Conservation (phyloP, 345 rosid species). For the Populus davidiana region DNA sequence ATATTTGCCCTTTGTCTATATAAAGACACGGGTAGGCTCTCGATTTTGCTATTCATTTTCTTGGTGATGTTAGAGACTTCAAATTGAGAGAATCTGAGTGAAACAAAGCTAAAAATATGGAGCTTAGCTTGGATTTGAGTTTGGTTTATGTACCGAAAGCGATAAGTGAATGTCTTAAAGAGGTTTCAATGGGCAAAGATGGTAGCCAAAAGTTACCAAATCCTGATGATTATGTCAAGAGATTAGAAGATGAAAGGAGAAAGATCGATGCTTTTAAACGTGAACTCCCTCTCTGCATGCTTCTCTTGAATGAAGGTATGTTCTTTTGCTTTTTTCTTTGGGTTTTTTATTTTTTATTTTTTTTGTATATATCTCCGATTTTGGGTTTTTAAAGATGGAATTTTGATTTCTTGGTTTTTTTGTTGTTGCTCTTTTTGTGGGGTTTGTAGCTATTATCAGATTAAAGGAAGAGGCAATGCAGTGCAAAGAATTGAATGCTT, state of each 20-base stretch:
- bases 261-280: conserved; percentile 74
- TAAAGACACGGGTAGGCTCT: not conserved
- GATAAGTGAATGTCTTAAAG: conserved; percentile 42
- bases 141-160: conserved; percentile 45
- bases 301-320: conserved; percentile 62
- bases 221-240: conserved; percentile 45
- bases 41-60: conserved; percentile 15
- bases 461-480: conserved; percentile 53
- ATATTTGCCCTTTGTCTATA: conserved; percentile 8
- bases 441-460: conserved; percentile 49
- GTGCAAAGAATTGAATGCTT: conserved; percentile 26
- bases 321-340: not conserved
- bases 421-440: conserved; percentile 2
- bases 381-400: conserved; percentile 4
- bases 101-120: conserved; percentile 36
- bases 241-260: conserved; percentile 61
- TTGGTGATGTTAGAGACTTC: conserved; percentile 16
- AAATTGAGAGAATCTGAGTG: not conserved
- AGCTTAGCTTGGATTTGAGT: conserved; percentile 59
- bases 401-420: conserved; percentile 3
- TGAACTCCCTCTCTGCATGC: conserved; percentile 77
- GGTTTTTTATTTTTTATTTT: no score
- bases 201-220: conserved; percentile 36
- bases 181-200: conserved; percentile 42
- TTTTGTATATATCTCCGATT: not conserved